Percentiles rank a stretch among this genome's conserved stretches.
phyloP scores from a whole-genome alignment of 345 rosid genomes.

The Moricandia arvensis region DNA sequence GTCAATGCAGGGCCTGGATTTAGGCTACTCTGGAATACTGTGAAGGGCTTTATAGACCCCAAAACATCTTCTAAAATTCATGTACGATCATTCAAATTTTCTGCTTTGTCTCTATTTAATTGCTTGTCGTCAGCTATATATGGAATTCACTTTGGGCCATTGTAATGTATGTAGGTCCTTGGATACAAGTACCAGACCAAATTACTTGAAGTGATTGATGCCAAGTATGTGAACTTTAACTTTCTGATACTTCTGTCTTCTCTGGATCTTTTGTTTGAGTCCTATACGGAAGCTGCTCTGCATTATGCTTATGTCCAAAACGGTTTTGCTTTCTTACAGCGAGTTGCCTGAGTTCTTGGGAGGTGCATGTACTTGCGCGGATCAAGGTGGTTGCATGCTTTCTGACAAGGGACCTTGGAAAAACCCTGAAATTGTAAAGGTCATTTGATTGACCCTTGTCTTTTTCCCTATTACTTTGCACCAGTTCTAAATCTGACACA shows the following conservation, averaged over 20 bases:
- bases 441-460: background rate
- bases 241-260: background rate
- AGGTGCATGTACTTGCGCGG: constrained; percentile 40
- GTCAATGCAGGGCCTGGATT: constrained; percentile 98
- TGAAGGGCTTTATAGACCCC: constrained; percentile 89
- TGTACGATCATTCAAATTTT: constrained; percentile 49
- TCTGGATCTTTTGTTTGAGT: background rate
- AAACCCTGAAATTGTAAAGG: constrained; percentile 41
- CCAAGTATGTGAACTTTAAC: constrained; percentile 47
- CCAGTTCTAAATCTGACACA: background rate
- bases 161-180: constrained; percentile 60
- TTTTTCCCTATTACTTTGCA: background rate
- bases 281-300: background rate
- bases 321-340: constrained; percentile 1
- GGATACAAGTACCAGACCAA: constrained; percentile 92
- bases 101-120: background rate
- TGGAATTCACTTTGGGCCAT: background rate
- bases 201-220: constrained; percentile 93
- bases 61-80: constrained; percentile 96
- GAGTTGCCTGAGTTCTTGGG: constrained; percentile 44
- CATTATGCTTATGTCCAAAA: background rate
- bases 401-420: constrained; percentile 46
- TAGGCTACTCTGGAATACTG: constrained; percentile 87
- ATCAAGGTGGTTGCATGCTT: constrained; percentile 41
- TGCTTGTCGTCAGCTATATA: background rate